These are phyloP conservation scores for Caloboletus firmus DNA, from an alignment of 1,284 basidiomycete genomes.

Conservation along the genomic window DNA sequence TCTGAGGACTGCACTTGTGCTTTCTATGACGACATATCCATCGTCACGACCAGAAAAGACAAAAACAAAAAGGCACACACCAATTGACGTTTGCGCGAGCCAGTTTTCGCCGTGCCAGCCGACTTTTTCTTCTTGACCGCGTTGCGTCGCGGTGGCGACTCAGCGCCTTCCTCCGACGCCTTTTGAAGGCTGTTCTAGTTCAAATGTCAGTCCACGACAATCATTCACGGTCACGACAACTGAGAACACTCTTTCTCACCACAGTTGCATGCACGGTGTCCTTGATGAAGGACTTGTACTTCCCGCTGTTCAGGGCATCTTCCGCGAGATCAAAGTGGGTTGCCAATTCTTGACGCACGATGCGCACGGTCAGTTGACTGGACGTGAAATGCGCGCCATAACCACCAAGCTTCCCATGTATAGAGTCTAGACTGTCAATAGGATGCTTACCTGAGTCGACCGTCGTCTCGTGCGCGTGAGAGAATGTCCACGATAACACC, in stretches of 20 bases:
- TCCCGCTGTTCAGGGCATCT: constrained; percentile 41
- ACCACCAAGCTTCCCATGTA: neutral
- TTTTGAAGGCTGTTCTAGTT: constrained; percentile 10
- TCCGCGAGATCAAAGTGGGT: constrained; percentile 40
- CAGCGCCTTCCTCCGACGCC: neutral
- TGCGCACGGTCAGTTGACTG: constrained; percentile 50
- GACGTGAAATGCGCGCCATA: constrained; percentile 5
- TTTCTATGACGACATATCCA: constrained; percentile 7
- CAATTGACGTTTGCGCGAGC: constrained; percentile 10
- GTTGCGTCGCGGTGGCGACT: neutral
- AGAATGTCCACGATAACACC: constrained; percentile 29
- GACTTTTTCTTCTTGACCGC: constrained; percentile 6
- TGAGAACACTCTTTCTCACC: constrained; percentile 37
- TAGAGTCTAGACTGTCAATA: neutral
- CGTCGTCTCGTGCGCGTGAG: constrained; percentile 26
- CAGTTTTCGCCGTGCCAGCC: neutral
- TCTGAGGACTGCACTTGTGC: neutral
- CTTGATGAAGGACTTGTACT: constrained; percentile 48
- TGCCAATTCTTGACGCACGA: constrained; percentile 49
- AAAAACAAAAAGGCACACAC: constrained; percentile 4
- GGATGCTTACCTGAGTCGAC: constrained; percentile 27
- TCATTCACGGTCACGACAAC: neutral
- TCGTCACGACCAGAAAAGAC: neutral
- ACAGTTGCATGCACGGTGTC: constrained; percentile 40
- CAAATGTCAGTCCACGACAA: neutral